Evolutionary conservation across 805 yeast species (phyloP).

Genomic region (Saccharomycopsis fibuligera): DNA sequence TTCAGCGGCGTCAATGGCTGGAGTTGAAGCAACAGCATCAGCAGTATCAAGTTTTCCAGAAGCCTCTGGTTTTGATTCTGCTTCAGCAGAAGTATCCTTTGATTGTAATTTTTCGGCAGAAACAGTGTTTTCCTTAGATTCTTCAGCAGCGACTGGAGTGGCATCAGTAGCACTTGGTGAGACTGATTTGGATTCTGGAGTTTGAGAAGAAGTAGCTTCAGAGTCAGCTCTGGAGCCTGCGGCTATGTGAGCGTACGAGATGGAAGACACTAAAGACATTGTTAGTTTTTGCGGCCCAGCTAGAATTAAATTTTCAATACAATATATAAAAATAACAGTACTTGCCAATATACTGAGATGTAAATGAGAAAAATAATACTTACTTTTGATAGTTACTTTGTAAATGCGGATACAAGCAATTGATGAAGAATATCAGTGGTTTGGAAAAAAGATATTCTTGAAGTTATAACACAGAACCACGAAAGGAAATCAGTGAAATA

Average conservation of each 20-base stretch:
- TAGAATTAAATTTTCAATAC: too few relatives aligned
- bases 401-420: too few relatives aligned
- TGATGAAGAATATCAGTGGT: too few relatives aligned
- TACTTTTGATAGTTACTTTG: too few relatives aligned
- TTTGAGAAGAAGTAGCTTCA: not conserved
- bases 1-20: not conserved
- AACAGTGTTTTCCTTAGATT: not conserved
- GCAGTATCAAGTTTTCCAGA: not conserved
- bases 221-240: constrained; percentile 11
- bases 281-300: too few relatives aligned
- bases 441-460: too few relatives aligned
- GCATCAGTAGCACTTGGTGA: not conserved
- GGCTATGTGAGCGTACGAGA: constrained; percentile 19
- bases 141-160: not conserved
- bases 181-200: not conserved
- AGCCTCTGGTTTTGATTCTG: not conserved
- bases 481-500: too few relatives aligned
- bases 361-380: too few relatives aligned
- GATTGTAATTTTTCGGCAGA: not conserved
- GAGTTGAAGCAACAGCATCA: not conserved
- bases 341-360: too few relatives aligned
- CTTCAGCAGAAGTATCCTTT: not conserved
- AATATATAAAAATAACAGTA: too few relatives aligned
- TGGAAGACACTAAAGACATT: constrained; percentile 2
- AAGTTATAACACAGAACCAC: too few relatives aligned